Base-by-base conservation (phyloP, 768 basidiomycete genomes). In the Glaciozyma martinii region DNA sequence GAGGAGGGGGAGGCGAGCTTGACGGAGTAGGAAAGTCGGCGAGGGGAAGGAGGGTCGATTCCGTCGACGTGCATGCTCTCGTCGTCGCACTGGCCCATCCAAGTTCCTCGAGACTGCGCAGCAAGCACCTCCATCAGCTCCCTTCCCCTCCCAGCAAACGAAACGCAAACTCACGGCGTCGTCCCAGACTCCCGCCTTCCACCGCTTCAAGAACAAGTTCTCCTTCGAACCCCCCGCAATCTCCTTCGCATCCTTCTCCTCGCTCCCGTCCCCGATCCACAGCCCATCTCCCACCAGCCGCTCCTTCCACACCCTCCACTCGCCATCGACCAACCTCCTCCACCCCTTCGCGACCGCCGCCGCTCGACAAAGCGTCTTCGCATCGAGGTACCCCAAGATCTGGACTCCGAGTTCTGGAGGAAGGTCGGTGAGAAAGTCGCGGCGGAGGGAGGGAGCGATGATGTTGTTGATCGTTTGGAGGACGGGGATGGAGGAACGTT, bases 391-490 rank as follows among this genome's bases (percentile, higher is more conserved):
- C 71, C 85, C 85, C 67, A 98, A 82, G 67, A 97, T 83, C 68
- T 89, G 87, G 1, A 92, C 88, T 58, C 90, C 87, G 44, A 99
- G 84, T 73, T 99, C 94, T 42, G 89, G 86, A 7, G 95, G 95
- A 15, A 97, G 83, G 46, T 90, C 83, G 3, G 88, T 86, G 70
- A 98, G 82, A 76, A 97, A 99, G 77, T 99, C 95, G 71, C 93
- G 87, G 27, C 91, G 90, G 33, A 98, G 80, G 3, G 90, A 91
- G 30, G 88, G 90, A 1, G 88, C 86, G 71, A 97, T 81, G 71
- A 98, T 88, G 43, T 87, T 85, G 73, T 93, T 87, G 21, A 98
- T 78, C 1, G 88, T 88, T 59, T 94, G 87, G 32, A 99, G 81
- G 44, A 97, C 94, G 6, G 90, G 86, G 25, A 94, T 83, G 4